Percentiles rank a stretch among this genome's conserved stretches.
phyloP scores from a whole-genome alignment of 441 rosid species.

The Hura crepitans region DNA sequence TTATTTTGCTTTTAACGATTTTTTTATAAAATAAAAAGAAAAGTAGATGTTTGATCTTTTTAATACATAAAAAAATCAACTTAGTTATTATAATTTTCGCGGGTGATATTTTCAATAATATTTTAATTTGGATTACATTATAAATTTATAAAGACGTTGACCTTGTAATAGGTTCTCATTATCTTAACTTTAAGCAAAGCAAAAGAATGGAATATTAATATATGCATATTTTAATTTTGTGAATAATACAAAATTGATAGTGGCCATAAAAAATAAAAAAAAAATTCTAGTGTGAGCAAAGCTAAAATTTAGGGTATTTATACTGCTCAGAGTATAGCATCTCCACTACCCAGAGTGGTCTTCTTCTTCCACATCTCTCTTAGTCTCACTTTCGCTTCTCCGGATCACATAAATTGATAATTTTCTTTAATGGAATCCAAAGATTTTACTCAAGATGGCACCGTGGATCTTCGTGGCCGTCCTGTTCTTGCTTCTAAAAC shows the following conservation, averaged over 20 bases:
- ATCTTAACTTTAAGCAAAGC: background rate
- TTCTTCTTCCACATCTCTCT: background rate
- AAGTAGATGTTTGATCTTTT: too few relatives aligned
- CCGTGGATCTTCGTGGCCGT: conserved; percentile 72
- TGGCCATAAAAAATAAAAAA: background rate
- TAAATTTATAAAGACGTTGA: background rate
- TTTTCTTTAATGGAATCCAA: conserved; percentile 35
- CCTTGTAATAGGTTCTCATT: background rate
- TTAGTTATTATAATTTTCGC: too few relatives aligned
- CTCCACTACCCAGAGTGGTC: background rate
- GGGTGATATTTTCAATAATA: background rate
- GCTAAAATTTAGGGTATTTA: conserved; percentile 6
- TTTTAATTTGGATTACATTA: background rate
- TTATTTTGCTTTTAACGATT: too few relatives aligned
- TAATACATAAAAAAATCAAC: background rate
- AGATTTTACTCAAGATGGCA: conserved; percentile 62
- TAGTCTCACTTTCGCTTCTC: background rate
- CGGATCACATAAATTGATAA: background rate
- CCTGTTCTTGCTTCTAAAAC: conserved; percentile 59
- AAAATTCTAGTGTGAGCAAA: background rate
- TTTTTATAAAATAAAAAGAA: too few relatives aligned
- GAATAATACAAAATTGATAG: background rate
- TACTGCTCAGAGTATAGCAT: background rate
- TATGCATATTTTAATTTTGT: background rate
- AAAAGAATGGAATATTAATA: background rate